phyloP scores from a whole-genome alignment of 768 basidiomycete genomes.

The Paxillus involutus region DNA sequence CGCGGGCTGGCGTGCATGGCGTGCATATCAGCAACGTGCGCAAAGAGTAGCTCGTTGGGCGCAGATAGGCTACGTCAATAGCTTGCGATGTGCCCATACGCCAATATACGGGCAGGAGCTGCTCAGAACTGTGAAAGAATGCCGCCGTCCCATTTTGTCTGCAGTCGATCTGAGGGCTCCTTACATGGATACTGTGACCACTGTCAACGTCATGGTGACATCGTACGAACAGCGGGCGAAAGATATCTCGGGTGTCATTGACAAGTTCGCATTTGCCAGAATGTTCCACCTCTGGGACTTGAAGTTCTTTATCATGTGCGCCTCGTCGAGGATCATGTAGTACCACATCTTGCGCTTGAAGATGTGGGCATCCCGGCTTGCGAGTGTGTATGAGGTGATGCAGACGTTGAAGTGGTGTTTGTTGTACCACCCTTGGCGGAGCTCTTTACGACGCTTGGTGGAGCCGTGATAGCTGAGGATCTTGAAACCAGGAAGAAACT shows the following conservation, averaged over 20 bases:
- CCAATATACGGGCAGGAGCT: conserved; percentile 49
- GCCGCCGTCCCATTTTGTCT: conserved; percentile 47
- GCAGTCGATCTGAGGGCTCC: conserved; percentile 36
- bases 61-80: conserved; percentile 73
- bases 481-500: conserved; percentile 87
- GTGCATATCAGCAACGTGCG: conserved; percentile 46
- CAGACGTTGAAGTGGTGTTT: conserved; percentile 91
- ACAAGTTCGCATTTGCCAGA: conserved; percentile 70
- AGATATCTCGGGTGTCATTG: conserved; percentile 51
- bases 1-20: conserved; percentile 62
- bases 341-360: conserved; percentile 94
- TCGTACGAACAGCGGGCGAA: conserved; percentile 63
- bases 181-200: conserved; percentile 44
- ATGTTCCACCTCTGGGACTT: conserved; percentile 93
- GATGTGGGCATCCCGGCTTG: conserved; percentile 86
- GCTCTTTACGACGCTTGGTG: conserved; percentile 85
- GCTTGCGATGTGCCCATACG: conserved; percentile 55
- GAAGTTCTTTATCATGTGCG: conserved; percentile 98
- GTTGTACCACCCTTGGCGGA: conserved; percentile 89
- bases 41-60: conserved; percentile 61
- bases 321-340: conserved; percentile 95
- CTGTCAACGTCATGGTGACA: conserved; percentile 51
- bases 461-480: conserved; percentile 89
- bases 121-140: conserved; percentile 37
- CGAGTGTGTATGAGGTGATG: conserved; percentile 91